phyloP scores from a whole-genome alignment of 768 basidiomycete genomes.

The Royoungia palumana region DNA sequence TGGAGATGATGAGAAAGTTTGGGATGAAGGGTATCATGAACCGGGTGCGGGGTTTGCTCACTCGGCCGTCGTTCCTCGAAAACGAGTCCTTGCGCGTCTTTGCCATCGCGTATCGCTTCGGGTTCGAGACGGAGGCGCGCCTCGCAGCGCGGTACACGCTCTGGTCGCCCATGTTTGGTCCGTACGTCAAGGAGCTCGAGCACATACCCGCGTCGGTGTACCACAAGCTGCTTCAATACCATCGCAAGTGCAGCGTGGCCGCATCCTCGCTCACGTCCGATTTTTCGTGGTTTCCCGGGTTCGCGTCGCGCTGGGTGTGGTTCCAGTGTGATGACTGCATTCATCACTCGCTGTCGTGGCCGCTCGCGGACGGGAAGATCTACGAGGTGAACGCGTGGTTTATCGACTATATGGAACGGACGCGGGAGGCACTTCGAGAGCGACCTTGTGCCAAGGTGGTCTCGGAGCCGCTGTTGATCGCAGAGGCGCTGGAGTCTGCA shows the following conservation, averaged over 20 bases:
- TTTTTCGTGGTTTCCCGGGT: slow-evolving; percentile 36
- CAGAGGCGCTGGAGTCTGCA: slow-evolving; percentile 29
- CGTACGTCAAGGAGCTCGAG: slow-evolving; percentile 35
- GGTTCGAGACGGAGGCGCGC: slow-evolving; percentile 32
- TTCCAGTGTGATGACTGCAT: slow-evolving; percentile 39
- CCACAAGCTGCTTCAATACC: slow-evolving; percentile 36
- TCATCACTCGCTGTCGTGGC: slow-evolving; percentile 33
- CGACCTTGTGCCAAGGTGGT: slow-evolving; percentile 31
- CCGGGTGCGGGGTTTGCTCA: slow-evolving; percentile 28
- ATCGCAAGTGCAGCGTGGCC: slow-evolving; percentile 32
- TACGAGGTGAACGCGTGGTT: slow-evolving; percentile 36
- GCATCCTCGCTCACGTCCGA: slow-evolving; percentile 31
- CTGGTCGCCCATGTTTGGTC: slow-evolving; percentile 33
- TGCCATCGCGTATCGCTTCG: slow-evolving; percentile 38
- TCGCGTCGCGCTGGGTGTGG: slow-evolving; percentile 37
- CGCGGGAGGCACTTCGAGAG: slow-evolving; percentile 29
- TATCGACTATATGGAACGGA: slow-evolving; percentile 34
- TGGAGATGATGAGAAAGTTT: slow-evolving; percentile 39
- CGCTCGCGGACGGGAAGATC: slow-evolving; percentile 33
- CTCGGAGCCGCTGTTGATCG: slow-evolving; percentile 29
- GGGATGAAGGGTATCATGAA: slow-evolving; percentile 33
- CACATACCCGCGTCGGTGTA: slow-evolving; percentile 36
- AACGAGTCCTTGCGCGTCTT: slow-evolving; percentile 36
- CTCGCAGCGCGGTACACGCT: slow-evolving; percentile 36
- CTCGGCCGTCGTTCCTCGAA: slow-evolving; percentile 25